These are phyloP conservation scores for Dionaea muscipula DNA, from an alignment of 179 eudicot genomes.

Conservation along the genomic window DNA sequence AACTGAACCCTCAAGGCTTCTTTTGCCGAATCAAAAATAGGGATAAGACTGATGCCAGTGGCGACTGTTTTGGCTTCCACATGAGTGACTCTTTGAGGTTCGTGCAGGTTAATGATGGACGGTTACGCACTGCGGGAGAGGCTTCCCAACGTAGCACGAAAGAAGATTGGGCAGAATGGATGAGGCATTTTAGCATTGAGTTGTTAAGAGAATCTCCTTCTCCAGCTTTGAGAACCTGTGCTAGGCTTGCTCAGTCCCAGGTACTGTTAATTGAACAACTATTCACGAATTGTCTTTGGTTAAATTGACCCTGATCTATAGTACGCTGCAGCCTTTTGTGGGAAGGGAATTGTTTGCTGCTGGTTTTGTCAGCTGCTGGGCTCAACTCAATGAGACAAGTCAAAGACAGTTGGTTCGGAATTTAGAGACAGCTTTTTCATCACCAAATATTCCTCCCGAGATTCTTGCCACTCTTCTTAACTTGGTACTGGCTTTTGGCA, in stretches of 20 bases:
- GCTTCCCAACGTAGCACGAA: constrained; percentile 99
- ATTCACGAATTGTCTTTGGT: neutral
- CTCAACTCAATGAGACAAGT: constrained; percentile 71
- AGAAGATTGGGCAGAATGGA: constrained; percentile 99
- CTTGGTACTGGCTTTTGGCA: constrained; percentile 39
- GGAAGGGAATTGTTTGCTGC: constrained; percentile 97
- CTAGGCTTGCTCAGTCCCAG: constrained; percentile 94
- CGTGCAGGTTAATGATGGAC: constrained; percentile 76
- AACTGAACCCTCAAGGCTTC: neutral
- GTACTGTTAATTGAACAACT: constrained; percentile 19
- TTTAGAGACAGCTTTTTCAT: constrained; percentile 94
- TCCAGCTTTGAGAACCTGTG: constrained; percentile 94
- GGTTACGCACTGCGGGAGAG: constrained; percentile 88
- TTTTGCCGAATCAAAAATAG: neutral
- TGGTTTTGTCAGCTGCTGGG: constrained; percentile 99
- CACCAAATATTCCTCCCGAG: constrained; percentile 95
- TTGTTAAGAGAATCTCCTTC: constrained; percentile 91
- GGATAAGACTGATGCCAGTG: too few relatives aligned
- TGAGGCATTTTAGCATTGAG: constrained; percentile 98
- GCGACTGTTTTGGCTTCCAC: too few relatives aligned
- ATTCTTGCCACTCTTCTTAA: constrained; percentile 91
- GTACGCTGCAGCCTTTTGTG: constrained; percentile 70
- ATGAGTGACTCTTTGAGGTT: neutral
- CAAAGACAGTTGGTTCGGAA: constrained; percentile 78
- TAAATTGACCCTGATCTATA: constrained; percentile 13